Conservation (phyloP, 169 alveolate species). For the Cyclospora cayetanensis region DNA sequence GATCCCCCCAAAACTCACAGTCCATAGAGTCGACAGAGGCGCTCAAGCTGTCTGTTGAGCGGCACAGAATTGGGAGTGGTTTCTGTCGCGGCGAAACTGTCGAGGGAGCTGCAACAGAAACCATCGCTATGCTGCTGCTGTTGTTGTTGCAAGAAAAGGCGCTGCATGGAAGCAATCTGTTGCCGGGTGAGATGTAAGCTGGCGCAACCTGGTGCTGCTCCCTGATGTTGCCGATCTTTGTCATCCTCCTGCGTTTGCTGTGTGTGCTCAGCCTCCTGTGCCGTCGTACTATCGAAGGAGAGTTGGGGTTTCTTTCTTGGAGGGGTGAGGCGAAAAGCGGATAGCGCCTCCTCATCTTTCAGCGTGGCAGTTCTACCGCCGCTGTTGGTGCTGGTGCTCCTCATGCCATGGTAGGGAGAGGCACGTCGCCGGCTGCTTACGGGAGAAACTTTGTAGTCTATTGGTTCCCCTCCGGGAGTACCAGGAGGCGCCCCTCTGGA, state of each 20-base stretch:
- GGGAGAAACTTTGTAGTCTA: constrained; percentile 50
- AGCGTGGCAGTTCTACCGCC: background rate
- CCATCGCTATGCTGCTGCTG: constrained; percentile 43
- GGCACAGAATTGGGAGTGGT: constrained; percentile 7
- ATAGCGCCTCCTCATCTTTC: background rate
- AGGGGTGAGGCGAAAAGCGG: constrained; percentile 37
- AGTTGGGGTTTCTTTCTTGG: constrained; percentile 57
- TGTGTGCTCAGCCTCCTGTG: background rate
- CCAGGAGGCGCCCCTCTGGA: background rate
- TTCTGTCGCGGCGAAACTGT: constrained; percentile 38
- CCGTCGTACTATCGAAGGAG: constrained; percentile 55
- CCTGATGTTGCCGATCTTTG: background rate
- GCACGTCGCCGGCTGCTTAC: constrained; percentile 63
- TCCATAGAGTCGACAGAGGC: constrained; percentile 54
- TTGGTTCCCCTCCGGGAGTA: background rate
- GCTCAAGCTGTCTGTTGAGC: constrained; percentile 52
- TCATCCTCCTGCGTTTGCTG: background rate
- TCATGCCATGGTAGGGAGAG: constrained; percentile 51
- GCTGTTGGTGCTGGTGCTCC: constrained; percentile 28
- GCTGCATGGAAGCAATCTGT: constrained; percentile 44
- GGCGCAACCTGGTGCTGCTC: constrained; percentile 23
- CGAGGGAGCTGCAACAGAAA: constrained; percentile 47
- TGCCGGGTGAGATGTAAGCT: constrained; percentile 24
- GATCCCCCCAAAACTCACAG: constrained; percentile 35
- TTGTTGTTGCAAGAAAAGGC: constrained; percentile 2